Evolutionary conservation across 2,329 filamentous ascomycete genomes (phyloP), one percentile per base, ranked within the genome.

Genomic region (Fonsecaea pedrosoi): DNA sequence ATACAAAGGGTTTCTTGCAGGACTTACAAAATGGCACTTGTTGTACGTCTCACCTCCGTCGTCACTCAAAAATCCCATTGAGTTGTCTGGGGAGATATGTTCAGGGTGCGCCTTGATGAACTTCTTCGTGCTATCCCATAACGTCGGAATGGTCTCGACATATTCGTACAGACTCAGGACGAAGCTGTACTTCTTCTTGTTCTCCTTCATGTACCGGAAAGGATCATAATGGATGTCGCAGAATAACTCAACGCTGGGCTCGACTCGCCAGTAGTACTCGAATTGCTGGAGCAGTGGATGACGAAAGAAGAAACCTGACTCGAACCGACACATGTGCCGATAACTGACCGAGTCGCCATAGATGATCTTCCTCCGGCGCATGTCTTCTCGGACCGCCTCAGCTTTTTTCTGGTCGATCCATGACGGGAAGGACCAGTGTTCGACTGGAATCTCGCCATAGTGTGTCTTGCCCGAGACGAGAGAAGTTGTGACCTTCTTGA

Each of bases 191-290:
- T 97, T 98, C 84, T 98, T 99, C 79, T 91, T 90, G 81, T 96
- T 89, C 77, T 98, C 94, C 74, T 90, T 89, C 93, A 99, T 97
- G 83, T 88, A 93, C 71, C 92, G 92, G 89, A 99, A 99, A 7
- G 95, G 92, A 77, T 99, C 95, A 80, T 96, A 96, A 80, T 92
- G 86, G 75, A 99, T 86, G 77, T 99, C 95, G 82, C 95, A 99
- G 86, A 88, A 97, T 69, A 99, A 90, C 83, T 98, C 92, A 77
- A 99, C 89, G 80, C 92, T 95, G 74, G 95, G 95, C 85, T 99
- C 95, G 13, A 99, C 95, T 73, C 96, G 92, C 95, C 95, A 99
- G 86, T 99, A 99, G 87, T 92, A 99, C 77, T 99, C 95, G 81
- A 96, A 99, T 78, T 98, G 93, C 79, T 92, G 82, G 92, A 99